Evolutionary conservation across 352 stramenopile species (phyloP), one percentile per base, ranked within the genome.

Genomic region (Phytopythium aichiense): DNA sequence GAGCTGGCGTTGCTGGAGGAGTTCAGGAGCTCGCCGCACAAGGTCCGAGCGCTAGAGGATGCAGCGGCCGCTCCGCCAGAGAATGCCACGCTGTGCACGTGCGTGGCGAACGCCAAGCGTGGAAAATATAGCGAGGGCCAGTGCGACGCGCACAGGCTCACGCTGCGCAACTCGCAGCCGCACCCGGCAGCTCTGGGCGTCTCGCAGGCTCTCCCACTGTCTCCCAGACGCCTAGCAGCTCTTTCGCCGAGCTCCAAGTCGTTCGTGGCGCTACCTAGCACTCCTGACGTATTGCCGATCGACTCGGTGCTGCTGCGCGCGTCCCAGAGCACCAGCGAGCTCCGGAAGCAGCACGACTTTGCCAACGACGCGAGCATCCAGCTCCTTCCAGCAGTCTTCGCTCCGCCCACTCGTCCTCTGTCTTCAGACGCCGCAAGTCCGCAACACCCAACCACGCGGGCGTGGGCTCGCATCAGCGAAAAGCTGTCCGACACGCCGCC

Each of bases 131-230:
- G 65, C 8, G 77, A 90, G 35, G 33, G 48, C 5, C 68, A 68
- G 22, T 90, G 78, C 31, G 65, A 72, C 23, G 81, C 78, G n/a
- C 81, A 90, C 63, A 86, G 78, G 30, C 71, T 88, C 23, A 85
- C 77, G 25, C 62, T 90, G 23, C 71, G 78, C 8, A 73, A 87
- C 31, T 90, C 81, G 9, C 69, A 76, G 46, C 68, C 73, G 0
- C 64, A 87, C 33, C 56, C 76, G 8, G 67, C 74, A n/a, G 61
- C 70, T 15, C 64, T 83, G 31, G 74, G 73, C 4, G 59, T 59
- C 20, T 53, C 57, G 6, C 66, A 69, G 20, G 52, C 72, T 60
- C 30, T 4, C 23, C 38, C 13, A 2, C 37, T 11, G n/a, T 49
- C 37, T 2, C 37, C 54, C 12, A 8, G 16, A 1, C 35, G 37